Evolutionary conservation across 805 yeast species (phyloP), one percentile per base, ranked within the genome.

Genomic region (Wickerhamiella lipophila): DNA sequence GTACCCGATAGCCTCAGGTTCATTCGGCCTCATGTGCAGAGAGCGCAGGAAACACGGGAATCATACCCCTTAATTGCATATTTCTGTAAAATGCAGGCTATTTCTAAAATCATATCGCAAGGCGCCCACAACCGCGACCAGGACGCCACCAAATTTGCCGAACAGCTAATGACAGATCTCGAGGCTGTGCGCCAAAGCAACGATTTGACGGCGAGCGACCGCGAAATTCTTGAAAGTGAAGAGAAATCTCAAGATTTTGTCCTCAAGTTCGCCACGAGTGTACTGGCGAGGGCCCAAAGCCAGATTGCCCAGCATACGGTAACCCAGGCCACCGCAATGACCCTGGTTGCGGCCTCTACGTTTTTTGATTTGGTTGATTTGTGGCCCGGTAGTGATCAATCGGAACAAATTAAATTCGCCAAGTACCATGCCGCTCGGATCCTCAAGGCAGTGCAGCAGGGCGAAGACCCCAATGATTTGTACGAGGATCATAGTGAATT

Each of bases 61-160:
- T 72, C 70, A 8, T 81, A 83, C 53, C 87, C 94, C 0, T 65
- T 80, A 9, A 73, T 85, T 25, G 69, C 89, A 4, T 85, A 84
- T 63, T 83, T 75, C 63, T 82, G 92, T 64, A 72, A 69, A 53
- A 60, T 81, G 45, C 80, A 81, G 59, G 83, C 87, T 0, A 79
- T 83, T 2, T 89, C 88, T 62, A 69, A 76, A 56, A 78, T 89
- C 3, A 66, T 89, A 18, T 70, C 70, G 32, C 64, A 73, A 39
- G 74, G 77, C 49, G 66, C 79, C 18, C 95, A 87, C 58, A 66
- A 74, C 19, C 56, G 67, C 1, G 74, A 75, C 51, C 65, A 69
- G 6, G 81, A 73, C 12, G 74, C 75, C 25, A 85, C 84, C 12
- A 58, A 56, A 1, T 76, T 75, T 55, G 84, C 89, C 0, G 66